These are phyloP conservation scores for Nakaseomyces sp. DNA, from an alignment of 1,139 yeast species.

Conservation along the genomic window DNA sequence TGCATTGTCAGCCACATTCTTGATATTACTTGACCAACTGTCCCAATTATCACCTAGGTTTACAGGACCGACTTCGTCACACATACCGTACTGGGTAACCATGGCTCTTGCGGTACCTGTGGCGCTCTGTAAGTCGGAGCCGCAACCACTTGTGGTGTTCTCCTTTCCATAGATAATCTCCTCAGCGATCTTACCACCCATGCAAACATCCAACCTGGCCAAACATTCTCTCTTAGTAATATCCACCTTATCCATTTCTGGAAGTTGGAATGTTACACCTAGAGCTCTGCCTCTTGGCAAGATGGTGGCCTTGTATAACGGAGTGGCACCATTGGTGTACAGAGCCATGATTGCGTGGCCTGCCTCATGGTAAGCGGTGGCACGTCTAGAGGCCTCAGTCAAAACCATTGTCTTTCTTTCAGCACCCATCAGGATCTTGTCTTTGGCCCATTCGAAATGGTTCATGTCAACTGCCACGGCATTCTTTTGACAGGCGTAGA, in stretches of 20 bases:
- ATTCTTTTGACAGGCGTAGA: constrained; percentile 85
- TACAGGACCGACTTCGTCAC: constrained; percentile 87
- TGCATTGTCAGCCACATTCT: constrained; percentile 89
- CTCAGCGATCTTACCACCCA: constrained; percentile 99
- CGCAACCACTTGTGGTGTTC: constrained; percentile 90
- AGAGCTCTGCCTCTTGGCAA: constrained; percentile 94
- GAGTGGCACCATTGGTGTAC: constrained; percentile 92
- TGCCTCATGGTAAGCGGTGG: constrained; percentile 97
- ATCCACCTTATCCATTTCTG: constrained; percentile 97
- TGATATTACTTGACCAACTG: constrained; percentile 81
- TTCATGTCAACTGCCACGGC: constrained; percentile 85
- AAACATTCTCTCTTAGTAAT: constrained; percentile 82
- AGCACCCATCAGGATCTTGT: constrained; percentile 94
- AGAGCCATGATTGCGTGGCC: constrained; percentile 98
- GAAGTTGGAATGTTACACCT: constrained; percentile 94
- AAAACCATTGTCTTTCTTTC: constrained; percentile 96
- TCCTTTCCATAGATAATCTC: constrained; percentile 85
- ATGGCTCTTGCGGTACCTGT: constrained; percentile 91
- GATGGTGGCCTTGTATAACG: constrained; percentile 92
- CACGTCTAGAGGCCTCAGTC: constrained; percentile 86
- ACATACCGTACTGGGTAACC: constrained; percentile 97
- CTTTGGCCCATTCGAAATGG: constrained; percentile 99
- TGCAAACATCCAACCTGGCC: constrained; percentile 90
- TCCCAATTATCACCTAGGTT: constrained; percentile 84
- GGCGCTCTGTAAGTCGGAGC: constrained; percentile 82